Conservation (phyloP, 2,329 filamentous ascomycete genomes). For the Cladosporium sp. region DNA sequence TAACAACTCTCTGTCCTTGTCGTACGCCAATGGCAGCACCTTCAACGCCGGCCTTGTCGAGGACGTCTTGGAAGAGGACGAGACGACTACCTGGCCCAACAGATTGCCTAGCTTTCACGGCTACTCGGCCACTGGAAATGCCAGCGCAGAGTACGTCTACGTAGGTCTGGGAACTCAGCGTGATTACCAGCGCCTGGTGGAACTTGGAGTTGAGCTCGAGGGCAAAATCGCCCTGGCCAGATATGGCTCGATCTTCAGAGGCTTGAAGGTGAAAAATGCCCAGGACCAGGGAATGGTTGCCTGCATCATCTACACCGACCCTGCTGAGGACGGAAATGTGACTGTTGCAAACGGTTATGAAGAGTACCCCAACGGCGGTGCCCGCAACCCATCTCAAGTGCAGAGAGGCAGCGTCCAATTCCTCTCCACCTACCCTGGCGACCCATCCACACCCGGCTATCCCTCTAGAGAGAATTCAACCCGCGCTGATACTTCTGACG, state of each 20-base stretch:
- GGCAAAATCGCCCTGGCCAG: slow-evolving; percentile 46
- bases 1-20: slow-evolving; percentile 39
- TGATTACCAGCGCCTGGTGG: slow-evolving; percentile 23
- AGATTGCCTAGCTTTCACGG: slow-evolving; percentile 41
- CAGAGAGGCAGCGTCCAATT: slow-evolving; percentile 53
- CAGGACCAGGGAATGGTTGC: slow-evolving; percentile 38
- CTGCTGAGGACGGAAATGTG: slow-evolving; percentile 43
- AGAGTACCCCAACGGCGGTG: slow-evolving; percentile 40
- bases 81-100: slow-evolving; percentile 19
- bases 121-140: slow-evolving; percentile 44
- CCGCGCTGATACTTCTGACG: slow-evolving; percentile 59
- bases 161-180: slow-evolving; percentile 34
- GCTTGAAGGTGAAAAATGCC: slow-evolving; percentile 46
- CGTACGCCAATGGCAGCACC: slow-evolving; percentile 59
- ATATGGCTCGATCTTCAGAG: slow-evolving; percentile 31
- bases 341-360: slow-evolving; percentile 43
- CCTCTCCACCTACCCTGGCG: slow-evolving; percentile 53
- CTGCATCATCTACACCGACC: slow-evolving; percentile 42
- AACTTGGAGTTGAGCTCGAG: slow-evolving; percentile 40
- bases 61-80: slow-evolving; percentile 22
- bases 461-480: slow-evolving; percentile 76
- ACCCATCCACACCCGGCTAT: slow-evolving; percentile 81
- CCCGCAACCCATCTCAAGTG: slow-evolving; percentile 42
- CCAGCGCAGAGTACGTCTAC: slow-evolving; percentile 43
- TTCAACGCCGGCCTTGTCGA: slow-evolving; percentile 52